Conservation (phyloP, 345 rosid species). For the Erysimum cheiranthoides region DNA sequence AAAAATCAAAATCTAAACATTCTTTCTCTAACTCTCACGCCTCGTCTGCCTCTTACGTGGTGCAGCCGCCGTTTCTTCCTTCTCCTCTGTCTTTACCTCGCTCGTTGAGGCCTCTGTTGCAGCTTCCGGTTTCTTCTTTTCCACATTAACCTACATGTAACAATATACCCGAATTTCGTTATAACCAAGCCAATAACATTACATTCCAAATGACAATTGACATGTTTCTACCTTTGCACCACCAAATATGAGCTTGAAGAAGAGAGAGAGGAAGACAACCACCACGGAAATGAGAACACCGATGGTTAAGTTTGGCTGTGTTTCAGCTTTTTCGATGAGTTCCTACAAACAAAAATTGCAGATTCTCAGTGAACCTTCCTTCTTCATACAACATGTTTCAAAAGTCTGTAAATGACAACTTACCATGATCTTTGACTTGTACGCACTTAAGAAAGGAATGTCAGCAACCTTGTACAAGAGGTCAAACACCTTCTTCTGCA, state of each 20-base stretch:
- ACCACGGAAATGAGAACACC: constrained; percentile 56
- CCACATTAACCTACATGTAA: constrained; percentile 48
- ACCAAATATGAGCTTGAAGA: constrained; percentile 59
- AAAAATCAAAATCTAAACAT: constrained; percentile 13
- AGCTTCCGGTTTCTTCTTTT: constrained; percentile 40
- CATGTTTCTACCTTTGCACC: constrained; percentile 58
- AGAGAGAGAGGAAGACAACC: constrained; percentile 49
- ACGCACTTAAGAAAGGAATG: constrained; percentile 60
- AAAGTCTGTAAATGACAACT: constrained; percentile 29
- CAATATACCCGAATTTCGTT: background rate
- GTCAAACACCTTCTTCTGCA: constrained; percentile 69
- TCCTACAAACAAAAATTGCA: constrained; percentile 48
- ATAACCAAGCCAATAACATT: background rate
- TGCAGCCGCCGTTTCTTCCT: constrained; percentile 48
- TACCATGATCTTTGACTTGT: constrained; percentile 65
- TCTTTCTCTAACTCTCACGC: constrained; percentile 52
- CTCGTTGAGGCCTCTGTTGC: constrained; percentile 50
- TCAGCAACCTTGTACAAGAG: constrained; percentile 73
- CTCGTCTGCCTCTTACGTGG: constrained; percentile 56
- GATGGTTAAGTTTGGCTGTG: constrained; percentile 64
- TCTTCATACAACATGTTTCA: background rate
- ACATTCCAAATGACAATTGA: background rate
- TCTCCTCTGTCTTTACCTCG: constrained; percentile 50
- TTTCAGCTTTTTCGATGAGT: constrained; percentile 71
- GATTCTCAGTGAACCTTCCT: background rate